phyloP scores from a whole-genome alignment of 805 yeast species.

The Candida khao-thaluensis region DNA sequence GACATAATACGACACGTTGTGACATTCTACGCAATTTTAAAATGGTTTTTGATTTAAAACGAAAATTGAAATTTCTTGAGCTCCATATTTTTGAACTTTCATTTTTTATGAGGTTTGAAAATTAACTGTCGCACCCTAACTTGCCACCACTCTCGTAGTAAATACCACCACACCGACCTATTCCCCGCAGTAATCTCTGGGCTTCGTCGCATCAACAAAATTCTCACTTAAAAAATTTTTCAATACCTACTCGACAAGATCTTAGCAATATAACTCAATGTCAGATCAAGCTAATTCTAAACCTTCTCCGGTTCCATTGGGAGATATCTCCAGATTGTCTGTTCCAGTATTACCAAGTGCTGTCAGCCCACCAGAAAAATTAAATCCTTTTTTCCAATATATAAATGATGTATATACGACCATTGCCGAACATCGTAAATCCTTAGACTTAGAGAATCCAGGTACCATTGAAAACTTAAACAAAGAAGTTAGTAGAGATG shows the following conservation, averaged over 20 bases:
- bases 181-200: neutral
- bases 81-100: too few relatives aligned
- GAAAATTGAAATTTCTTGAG: too few relatives aligned
- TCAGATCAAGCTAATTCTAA: slow-evolving; percentile 5
- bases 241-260: slow-evolving; percentile 9
- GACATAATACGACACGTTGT: neutral
- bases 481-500: slow-evolving; percentile 93
- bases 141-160: too few relatives aligned
- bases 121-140: too few relatives aligned
- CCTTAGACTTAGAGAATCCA: slow-evolving; percentile 83
- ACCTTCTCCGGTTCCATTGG: slow-evolving; percentile 47
- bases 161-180: neutral
- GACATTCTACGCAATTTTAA: too few relatives aligned
- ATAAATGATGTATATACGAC: slow-evolving; percentile 72
- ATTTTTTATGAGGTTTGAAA: too few relatives aligned
- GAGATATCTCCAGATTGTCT: slow-evolving; percentile 58
- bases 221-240: slow-evolving; percentile 9
- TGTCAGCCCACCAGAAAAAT: slow-evolving; percentile 52
- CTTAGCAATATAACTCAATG: neutral
- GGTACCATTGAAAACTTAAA: slow-evolving; percentile 92
- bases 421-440: slow-evolving; percentile 73
- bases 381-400: slow-evolving; percentile 80
- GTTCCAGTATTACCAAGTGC: slow-evolving; percentile 60
- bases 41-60: too few relatives aligned
- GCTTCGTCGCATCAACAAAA: neutral